Base-by-base conservation (phyloP, 345 rosid species). In the Linum tenue region DNA sequence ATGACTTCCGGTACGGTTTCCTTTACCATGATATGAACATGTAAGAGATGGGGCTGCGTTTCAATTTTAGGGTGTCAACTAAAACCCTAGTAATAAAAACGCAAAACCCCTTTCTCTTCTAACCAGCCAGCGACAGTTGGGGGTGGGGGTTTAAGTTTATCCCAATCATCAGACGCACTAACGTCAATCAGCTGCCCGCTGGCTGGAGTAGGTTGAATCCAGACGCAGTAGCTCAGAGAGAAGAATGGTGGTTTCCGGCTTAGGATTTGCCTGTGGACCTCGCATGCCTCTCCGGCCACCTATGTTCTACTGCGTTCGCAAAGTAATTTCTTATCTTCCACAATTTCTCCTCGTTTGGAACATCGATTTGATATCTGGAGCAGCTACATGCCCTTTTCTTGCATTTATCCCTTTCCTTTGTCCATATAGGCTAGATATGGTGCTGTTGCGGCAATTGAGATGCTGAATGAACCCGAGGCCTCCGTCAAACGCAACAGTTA, bases 181-280 rank as follows among this genome's bases (percentile, higher is more conserved):
- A 17, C 7, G 16, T 57, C 60, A 15, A 4, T 31, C 16, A n/a
- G n/a, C 1, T 3, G 35, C 16, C 2, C 5, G 7, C 16, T 5
- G 59, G 22, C 16, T 3, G 57, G 57, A 55, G 59, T 8, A n/a
- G 5, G 59, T 22, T 22, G 31, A 22, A 31, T 15, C 16, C 16
- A 16, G 22, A 57, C 16, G 8, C 6, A 12, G n/a, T 5, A 37
- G 31, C 12, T 31, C 7, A 5, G 17, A 56, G 5, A 56, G 16
- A 31, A 57, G 22, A 44, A 86, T 86, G 92, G 80, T 82, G 65
- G 70, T 80, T 75, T 74, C 85, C 2, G 81, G 87, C 39, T 61
- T 81, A 39, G 72, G 76, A 63, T 82, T 75, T 57, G 77, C 77
- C 66, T 82, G 79, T 66, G 79, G 76, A 63, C 78, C 82, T 3